Base-by-base conservation (phyloP, 306 rosid genomes). In the Lathyrus oleraceus region DNA sequence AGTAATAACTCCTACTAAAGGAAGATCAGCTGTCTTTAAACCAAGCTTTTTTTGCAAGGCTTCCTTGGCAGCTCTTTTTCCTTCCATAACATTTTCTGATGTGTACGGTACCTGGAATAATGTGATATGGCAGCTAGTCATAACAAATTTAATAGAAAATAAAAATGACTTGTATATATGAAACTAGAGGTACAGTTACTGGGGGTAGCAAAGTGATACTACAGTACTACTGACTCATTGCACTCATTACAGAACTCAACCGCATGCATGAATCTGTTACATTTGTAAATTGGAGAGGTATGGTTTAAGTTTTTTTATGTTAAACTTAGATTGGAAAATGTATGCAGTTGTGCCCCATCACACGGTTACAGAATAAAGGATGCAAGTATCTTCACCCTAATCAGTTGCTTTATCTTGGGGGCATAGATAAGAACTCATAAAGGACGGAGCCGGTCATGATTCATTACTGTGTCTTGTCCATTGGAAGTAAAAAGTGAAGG, bases 21-120 rank as follows among this genome's bases (percentile, higher is more conserved):
- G 99, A 70, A 88, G 91, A 82, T 91, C 96, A 6, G 87, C 84
- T 63, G 20, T 85, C 77, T 64, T 78, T 44, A 95, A 69, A 78
- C 89, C 88, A 76, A 95, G 99, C 84, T 30, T 88, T 75, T 42
- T 83, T 70, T 91, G 97, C 84, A 95, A 84, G 77, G 99, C 92
- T 82, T 87, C 84, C 85, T 95, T 95, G 48, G 96, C 77, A 69
- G 95, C 97, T 82, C 79, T 80, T 85, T 95, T 95, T n/a, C 96
- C 99, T 84, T 95, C 99, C 69, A 85, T 81, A 64, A 91, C 99
- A 82, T 95, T 95, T 59, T 91, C 96, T n/a, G 97, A 84, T 3
- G 91, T 78, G 89, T 95, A 95, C 15, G 84, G 20, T 76, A 91
- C 73, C 99, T 95, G 89, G 64, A 79, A 81, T 49, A 63, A 51